Conservation (phyloP, 352 stramenopile genomes). For the Globisporangium solare region DNA sequence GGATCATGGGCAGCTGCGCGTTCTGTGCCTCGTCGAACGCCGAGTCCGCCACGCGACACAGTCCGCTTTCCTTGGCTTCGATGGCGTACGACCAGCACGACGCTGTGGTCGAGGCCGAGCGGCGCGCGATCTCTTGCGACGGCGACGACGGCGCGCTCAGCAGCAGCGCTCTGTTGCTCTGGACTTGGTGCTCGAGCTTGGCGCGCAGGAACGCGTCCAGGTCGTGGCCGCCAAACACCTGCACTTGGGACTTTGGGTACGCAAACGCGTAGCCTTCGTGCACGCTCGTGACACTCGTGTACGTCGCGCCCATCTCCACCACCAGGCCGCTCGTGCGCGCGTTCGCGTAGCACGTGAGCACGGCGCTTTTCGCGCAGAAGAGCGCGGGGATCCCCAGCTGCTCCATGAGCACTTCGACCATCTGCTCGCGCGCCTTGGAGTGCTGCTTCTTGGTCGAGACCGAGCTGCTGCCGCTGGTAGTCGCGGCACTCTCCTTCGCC, state of each 20-base stretch:
- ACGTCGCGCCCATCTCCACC: slow-evolving; percentile 75
- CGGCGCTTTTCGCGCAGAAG: slow-evolving; percentile 79
- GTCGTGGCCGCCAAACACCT: slow-evolving; percentile 56
- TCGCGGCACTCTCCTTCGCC: neutral
- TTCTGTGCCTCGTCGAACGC: slow-evolving; percentile 73
- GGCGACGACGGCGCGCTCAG: slow-evolving; percentile 13
- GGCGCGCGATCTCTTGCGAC: slow-evolving; percentile 21
- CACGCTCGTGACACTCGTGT: slow-evolving; percentile 72
- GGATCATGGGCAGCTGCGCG: slow-evolving; percentile 65
- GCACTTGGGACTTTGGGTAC: slow-evolving; percentile 54
- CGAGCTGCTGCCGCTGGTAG: slow-evolving; percentile 18
- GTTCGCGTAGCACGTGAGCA: slow-evolving; percentile 82
- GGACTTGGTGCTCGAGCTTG: slow-evolving; percentile 48
- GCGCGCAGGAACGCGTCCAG: slow-evolving; percentile 56
- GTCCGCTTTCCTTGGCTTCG: slow-evolving; percentile 70
- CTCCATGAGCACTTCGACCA: slow-evolving; percentile 85
- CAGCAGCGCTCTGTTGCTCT: neutral
- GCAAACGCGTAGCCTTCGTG: slow-evolving; percentile 76
- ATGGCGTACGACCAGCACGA: slow-evolving; percentile 51
- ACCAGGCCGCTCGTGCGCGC: slow-evolving; percentile 74
- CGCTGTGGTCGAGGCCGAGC: neutral
- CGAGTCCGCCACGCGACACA: slow-evolving; percentile 67
- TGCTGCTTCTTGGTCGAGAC: slow-evolving; percentile 50
- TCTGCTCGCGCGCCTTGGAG: slow-evolving; percentile 43
- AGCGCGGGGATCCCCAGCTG: slow-evolving; percentile 63